Evolutionary conservation across 1,284 basidiomycete species (phyloP).

Genomic region (Porodaedalea pini): DNA sequence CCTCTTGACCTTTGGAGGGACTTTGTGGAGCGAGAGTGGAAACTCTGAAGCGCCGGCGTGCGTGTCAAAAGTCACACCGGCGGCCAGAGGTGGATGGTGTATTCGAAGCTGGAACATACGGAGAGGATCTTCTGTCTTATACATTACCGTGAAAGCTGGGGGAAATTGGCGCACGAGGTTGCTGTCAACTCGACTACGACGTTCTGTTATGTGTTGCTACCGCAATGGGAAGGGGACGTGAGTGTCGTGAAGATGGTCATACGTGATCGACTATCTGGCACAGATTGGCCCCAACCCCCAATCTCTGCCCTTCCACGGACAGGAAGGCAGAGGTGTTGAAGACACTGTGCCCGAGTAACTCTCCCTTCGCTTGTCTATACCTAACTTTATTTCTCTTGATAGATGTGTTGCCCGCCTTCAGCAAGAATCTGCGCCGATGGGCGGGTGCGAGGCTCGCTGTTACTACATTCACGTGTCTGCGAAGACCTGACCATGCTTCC

Average conservation of each 20-base stretch:
- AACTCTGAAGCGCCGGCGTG: constrained; percentile 16
- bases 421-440: background rate
- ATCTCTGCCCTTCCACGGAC: constrained; percentile 4
- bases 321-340: constrained; percentile 9
- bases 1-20: background rate
- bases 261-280: background rate
- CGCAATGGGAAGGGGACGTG: too few species aligned
- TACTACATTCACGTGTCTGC: background rate
- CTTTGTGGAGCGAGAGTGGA: background rate
- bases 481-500: constrained; percentile 4
- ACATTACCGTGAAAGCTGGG: background rate
- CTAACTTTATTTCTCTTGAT: background rate
- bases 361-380: constrained; percentile 1
- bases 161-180: background rate
- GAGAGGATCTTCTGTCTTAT: constrained; percentile 6
- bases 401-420: background rate
- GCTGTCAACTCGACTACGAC: background rate
- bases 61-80: constrained; percentile 12
- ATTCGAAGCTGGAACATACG: constrained; percentile 4
- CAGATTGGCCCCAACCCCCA: constrained; percentile 7
- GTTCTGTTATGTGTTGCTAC: too few species aligned
- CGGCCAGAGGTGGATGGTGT: constrained; percentile 5
- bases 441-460: background rate
- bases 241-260: background rate
- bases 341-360: background rate